Percentiles rank a stretch among this genome's conserved stretches.
These are phyloP conservation scores for Cephaloascus fragrans DNA, from an alignment of 805 yeast genomes.

Conservation along the genomic window DNA sequence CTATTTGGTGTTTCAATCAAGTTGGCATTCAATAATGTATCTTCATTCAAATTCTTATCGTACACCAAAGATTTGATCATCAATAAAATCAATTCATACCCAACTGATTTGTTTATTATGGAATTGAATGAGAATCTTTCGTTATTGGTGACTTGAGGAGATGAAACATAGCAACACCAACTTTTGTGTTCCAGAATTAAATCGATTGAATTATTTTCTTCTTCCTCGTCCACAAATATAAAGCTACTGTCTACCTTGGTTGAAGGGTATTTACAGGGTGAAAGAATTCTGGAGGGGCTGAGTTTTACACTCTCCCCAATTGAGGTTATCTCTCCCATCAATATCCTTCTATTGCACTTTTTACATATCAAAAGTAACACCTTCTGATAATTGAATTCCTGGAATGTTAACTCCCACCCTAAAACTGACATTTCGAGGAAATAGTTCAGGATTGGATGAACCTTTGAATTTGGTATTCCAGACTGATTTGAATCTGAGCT, in stretches of 20 bases:
- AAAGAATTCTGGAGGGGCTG: neutral
- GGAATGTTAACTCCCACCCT: slow-evolving; percentile 25
- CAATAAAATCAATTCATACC: neutral
- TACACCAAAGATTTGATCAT: neutral
- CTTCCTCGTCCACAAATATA: neutral
- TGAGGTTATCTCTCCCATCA: slow-evolving; percentile 9
- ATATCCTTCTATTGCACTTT: slow-evolving; percentile 23
- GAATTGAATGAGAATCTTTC: neutral
- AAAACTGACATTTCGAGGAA: slow-evolving; percentile 13
- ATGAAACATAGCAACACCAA: slow-evolving; percentile 23
- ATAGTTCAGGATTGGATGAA: neutral
- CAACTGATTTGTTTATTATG: neutral
- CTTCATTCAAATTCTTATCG: neutral
- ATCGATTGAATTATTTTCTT: slow-evolving; percentile 8
- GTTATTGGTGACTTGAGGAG: neutral
- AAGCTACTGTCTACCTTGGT: neutral
- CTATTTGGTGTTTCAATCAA: neutral
- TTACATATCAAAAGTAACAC: slow-evolving; percentile 17
- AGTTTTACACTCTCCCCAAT: neutral
- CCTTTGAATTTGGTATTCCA: neutral
- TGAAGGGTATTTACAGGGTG: neutral
- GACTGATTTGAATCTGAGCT: neutral
- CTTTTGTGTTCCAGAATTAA: slow-evolving; percentile 20
- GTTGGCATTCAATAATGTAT: neutral
- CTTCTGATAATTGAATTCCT: slow-evolving; percentile 11